Evolutionary conservation across 1,139 yeast genomes (phyloP).

Genomic region (Magnusiomyces paraingens): DNA sequence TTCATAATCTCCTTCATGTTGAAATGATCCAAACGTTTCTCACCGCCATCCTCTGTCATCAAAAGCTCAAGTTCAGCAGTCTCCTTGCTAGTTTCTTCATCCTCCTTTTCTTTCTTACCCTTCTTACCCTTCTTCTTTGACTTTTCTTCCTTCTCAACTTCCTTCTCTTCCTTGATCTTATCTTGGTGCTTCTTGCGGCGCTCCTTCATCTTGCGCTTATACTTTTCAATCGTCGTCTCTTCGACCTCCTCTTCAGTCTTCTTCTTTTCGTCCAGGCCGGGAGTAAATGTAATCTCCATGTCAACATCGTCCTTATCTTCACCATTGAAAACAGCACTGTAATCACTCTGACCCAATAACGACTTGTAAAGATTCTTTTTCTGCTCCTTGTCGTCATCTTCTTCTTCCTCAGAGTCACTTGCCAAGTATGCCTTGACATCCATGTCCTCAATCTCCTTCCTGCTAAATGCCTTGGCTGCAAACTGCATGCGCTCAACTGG

Average conservation of each 20-base stretch:
- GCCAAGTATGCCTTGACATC: conserved; percentile 95
- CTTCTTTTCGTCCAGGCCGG: conserved; percentile 58
- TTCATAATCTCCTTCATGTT: conserved; percentile 49
- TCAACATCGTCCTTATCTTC: conserved; percentile 67
- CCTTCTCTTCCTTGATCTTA: conserved; percentile 54
- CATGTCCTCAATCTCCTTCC: conserved; percentile 91
- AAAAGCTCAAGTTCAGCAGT: conserved; percentile 69
- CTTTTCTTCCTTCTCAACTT: conserved; percentile 40
- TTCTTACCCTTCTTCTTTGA: conserved; percentile 26
- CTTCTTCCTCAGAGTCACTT: conserved; percentile 65
- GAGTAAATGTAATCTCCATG: conserved; percentile 94
- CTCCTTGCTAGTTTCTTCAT: conserved; percentile 34
- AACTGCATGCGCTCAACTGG: conserved; percentile 83
- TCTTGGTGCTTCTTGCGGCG: conserved; percentile 78
- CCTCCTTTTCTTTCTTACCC: conserved; percentile 22
- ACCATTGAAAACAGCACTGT: conserved; percentile 27
- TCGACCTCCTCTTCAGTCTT: conserved; percentile 41
- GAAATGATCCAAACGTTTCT: conserved; percentile 52
- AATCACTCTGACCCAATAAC: conserved; percentile 46
- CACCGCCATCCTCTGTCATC: conserved; percentile 62
- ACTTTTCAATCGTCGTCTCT: conserved; percentile 73
- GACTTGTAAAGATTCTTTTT: conserved; percentile 59
- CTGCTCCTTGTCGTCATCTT: conserved; percentile 40
- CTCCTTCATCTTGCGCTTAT: conserved; percentile 86
- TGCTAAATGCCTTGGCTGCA: conserved; percentile 75